Conservation (phyloP, 441 rosid genomes). For the Rhodomyrtus psidioides region DNA sequence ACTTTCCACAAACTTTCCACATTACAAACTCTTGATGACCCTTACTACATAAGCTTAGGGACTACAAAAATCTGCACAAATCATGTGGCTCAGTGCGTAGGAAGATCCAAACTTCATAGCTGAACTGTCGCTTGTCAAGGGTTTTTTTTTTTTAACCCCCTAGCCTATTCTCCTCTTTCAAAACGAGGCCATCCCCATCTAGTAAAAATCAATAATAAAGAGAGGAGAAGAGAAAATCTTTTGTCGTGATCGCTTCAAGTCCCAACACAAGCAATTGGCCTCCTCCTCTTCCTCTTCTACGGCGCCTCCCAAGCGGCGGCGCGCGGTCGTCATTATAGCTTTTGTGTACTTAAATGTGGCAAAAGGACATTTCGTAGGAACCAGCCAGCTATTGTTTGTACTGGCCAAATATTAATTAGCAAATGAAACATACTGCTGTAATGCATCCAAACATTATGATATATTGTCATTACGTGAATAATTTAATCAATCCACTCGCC, state of each 20-base stretch:
- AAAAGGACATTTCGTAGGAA: background rate
- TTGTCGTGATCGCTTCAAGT: background rate
- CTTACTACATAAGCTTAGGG: too few species aligned
- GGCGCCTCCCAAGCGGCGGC: background rate
- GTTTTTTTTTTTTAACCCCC: background rate
- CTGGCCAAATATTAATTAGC: too few species aligned
- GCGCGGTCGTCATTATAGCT: background rate
- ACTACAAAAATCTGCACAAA: too few species aligned
- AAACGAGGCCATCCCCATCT: background rate
- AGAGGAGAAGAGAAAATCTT: background rate
- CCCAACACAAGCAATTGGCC: background rate
- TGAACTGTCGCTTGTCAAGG: background rate
- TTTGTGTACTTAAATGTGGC: background rate
- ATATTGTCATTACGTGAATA: too few species aligned
- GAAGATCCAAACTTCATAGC: background rate
- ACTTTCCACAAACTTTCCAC: too few species aligned
- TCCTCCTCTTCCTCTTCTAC: background rate
- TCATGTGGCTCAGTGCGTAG: background rate
- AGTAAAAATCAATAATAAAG: background rate
- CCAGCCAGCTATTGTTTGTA: background rate
- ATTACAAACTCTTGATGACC: too few species aligned
- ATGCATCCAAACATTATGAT: background rate
- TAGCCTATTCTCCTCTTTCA: background rate
- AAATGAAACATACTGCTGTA: too few species aligned
- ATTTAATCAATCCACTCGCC: background rate